Evolutionary conservation across 306 rosid genomes (phyloP).

Genomic region (Parietaria judaica): DNA sequence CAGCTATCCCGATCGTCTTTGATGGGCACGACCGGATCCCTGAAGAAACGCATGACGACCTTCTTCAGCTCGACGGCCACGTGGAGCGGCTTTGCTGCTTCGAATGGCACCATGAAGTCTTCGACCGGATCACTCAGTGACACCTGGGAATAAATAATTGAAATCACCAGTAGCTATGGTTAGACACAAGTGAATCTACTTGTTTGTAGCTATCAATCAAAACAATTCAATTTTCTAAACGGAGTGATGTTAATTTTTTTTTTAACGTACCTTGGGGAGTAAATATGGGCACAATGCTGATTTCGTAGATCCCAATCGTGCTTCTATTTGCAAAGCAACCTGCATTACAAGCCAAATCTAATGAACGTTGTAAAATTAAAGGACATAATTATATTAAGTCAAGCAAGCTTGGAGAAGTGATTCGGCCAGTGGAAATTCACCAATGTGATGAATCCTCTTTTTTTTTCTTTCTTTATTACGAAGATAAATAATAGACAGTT

Average conservation of each 20-base stretch:
- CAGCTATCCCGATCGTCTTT: slow-evolving; percentile 79
- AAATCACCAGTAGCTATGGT: no score
- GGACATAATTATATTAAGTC: no score
- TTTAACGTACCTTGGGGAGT: slow-evolving; percentile 52
- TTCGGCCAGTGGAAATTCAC: no score
- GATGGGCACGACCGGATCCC: slow-evolving; percentile 52
- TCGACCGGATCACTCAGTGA: slow-evolving; percentile 47
- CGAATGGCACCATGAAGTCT: slow-evolving; percentile 64
- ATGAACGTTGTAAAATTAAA: not conserved
- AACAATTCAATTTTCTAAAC: no score
- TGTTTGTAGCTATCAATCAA: no score
- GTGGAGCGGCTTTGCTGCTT: slow-evolving; percentile 46
- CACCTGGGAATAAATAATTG: slow-evolving; percentile 26
- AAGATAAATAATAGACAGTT: no score
- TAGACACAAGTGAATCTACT: not conserved
- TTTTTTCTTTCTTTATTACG: no score
- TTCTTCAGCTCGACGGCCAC: slow-evolving; percentile 38
- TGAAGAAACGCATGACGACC: slow-evolving; percentile 55
- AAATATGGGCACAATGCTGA: slow-evolving; percentile 57
- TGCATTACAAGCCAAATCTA: slow-evolving; percentile 18
- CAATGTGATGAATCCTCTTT: no score
- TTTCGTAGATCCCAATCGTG: slow-evolving; percentile 52
- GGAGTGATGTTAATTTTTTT: no score
- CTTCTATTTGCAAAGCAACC: slow-evolving; percentile 64
- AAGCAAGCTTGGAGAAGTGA: no score